These are phyloP conservation scores for Fusarium agapanthi DNA, from an alignment of 2,329 filamentous ascomycete genomes.

Conservation along the genomic window DNA sequence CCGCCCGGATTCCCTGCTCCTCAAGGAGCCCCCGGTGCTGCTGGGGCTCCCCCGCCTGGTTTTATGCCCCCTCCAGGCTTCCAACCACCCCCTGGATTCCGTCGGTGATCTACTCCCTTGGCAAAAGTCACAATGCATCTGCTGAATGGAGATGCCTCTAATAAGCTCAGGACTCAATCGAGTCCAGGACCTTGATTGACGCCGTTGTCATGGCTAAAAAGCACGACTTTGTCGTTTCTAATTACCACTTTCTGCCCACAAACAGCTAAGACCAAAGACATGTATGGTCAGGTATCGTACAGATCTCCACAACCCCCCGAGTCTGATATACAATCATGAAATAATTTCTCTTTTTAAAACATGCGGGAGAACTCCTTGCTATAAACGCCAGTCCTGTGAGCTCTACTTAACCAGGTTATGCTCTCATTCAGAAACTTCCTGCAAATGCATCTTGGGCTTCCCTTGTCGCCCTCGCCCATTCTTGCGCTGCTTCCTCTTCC, in stretches of 20 bases:
- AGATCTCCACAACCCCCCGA: constrained; percentile 19
- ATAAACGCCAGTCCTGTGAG: constrained; percentile 36
- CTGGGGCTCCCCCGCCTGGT: constrained; percentile 52
- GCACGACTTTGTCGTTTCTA: constrained; percentile 31
- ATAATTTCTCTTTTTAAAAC: constrained; percentile 33
- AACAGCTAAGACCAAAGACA: constrained; percentile 28
- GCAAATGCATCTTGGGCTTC: constrained; percentile 55
- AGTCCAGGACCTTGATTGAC: constrained; percentile 23
- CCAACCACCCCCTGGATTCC: constrained; percentile 57
- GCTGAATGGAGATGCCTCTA: constrained; percentile 8
- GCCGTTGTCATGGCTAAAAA: constrained; percentile 25
- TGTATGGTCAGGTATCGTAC: constrained; percentile 38
- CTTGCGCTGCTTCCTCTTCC: constrained; percentile 51
- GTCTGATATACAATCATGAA: constrained; percentile 43
- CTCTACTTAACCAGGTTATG: constrained; percentile 14
- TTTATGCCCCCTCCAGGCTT: constrained; percentile 55
- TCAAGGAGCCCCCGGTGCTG: constrained; percentile 45
- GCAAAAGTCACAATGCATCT: constrained; percentile 22
- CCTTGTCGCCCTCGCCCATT: constrained; percentile 53
- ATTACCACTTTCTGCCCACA: constrained; percentile 27
- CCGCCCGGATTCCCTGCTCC: constrained; percentile 53
- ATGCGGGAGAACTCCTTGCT: constrained; percentile 38
- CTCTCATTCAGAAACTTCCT: constrained; percentile 39
- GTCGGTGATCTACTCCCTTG: constrained; percentile 42
- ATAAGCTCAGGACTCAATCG: constrained; percentile 27